Percentiles rank a stretch among this genome's conserved stretches.
Conservation (phyloP, 1,139 yeast genomes). For the Candida sp. region DNA sequence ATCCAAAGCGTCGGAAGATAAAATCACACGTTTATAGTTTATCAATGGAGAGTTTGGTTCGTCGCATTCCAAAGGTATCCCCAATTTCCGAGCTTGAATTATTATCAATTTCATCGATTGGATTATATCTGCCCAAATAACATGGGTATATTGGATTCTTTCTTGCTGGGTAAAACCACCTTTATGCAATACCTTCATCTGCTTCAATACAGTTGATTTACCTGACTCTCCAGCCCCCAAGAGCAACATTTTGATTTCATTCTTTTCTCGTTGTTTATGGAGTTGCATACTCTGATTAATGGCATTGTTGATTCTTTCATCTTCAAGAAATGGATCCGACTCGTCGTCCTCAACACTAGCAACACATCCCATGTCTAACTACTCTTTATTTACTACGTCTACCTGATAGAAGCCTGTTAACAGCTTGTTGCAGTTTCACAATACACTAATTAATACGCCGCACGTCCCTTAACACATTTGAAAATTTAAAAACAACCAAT, state of each 20-base stretch:
- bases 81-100: slow-evolving; percentile 63
- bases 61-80: slow-evolving; percentile 63
- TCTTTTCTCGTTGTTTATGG: slow-evolving; percentile 45
- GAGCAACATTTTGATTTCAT: slow-evolving; percentile 62
- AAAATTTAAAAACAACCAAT: background rate
- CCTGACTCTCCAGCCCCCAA: slow-evolving; percentile 98
- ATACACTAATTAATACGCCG: background rate
- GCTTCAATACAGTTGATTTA: slow-evolving; percentile 93
- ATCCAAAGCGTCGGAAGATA: slow-evolving; percentile 57
- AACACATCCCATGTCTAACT: slow-evolving; percentile 57
- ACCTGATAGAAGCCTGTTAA: background rate
- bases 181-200: slow-evolving; percentile 80
- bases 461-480: background rate
- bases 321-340: slow-evolving; percentile 48
- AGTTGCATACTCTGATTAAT: slow-evolving; percentile 64
- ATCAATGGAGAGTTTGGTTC: slow-evolving; percentile 42
- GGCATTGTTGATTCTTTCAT: slow-evolving; percentile 55
- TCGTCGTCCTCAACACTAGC: slow-evolving; percentile 53
- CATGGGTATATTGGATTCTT: slow-evolving; percentile 75
- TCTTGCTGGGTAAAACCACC: slow-evolving; percentile 84
- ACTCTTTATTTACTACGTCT: background rate
- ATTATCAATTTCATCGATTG: slow-evolving; percentile 85
- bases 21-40: slow-evolving; percentile 44
- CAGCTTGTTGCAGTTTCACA: too few species aligned
- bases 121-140: slow-evolving; percentile 93